These are phyloP conservation scores for Hypoxylon sp. DNA, from an alignment of 2,329 filamentous ascomycete species.

Conservation along the genomic window DNA sequence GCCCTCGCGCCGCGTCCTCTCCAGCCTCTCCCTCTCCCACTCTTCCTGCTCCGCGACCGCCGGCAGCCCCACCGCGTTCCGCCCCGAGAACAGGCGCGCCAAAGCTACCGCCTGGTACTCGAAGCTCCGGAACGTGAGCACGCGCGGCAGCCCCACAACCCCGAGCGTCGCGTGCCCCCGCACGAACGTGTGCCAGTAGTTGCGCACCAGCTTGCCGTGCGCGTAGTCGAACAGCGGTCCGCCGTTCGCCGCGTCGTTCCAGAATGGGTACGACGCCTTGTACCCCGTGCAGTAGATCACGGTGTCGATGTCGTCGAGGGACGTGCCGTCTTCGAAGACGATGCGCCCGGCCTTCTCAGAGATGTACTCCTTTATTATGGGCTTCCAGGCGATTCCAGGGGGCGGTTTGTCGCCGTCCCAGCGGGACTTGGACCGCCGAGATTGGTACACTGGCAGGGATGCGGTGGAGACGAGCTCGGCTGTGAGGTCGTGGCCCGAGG, in stretches of 20 bases:
- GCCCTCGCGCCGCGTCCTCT: slow-evolving; percentile 51
- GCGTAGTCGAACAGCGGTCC: slow-evolving; percentile 66
- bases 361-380: slow-evolving; percentile 63
- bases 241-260: slow-evolving; percentile 64
- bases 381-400: slow-evolving; percentile 67
- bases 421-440: slow-evolving; percentile 62
- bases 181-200: slow-evolving; percentile 69
- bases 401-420: slow-evolving; percentile 67
- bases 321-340: slow-evolving; percentile 58
- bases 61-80: slow-evolving; percentile 60
- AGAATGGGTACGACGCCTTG: slow-evolving; percentile 62
- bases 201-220: slow-evolving; percentile 59
- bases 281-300: slow-evolving; percentile 63
- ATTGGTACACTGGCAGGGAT: slow-evolving; percentile 65
- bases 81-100: slow-evolving; percentile 63
- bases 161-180: slow-evolving; percentile 64
- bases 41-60: slow-evolving; percentile 56
- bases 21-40: slow-evolving; percentile 64
- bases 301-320: slow-evolving; percentile 57
- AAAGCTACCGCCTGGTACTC: slow-evolving; percentile 71
- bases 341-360: slow-evolving; percentile 58
- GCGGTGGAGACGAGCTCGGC: slow-evolving; percentile 58
- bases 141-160: slow-evolving; percentile 66
- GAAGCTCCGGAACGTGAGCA: slow-evolving; percentile 67
- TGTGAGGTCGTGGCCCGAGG: slow-evolving; percentile 61